A percentile compares a stretch with the other conserved stretches of the same genome.
Evolutionary conservation across 495 filamentous ascomycete genomes (phyloP).

Genomic region (Neurospora sp.): DNA sequence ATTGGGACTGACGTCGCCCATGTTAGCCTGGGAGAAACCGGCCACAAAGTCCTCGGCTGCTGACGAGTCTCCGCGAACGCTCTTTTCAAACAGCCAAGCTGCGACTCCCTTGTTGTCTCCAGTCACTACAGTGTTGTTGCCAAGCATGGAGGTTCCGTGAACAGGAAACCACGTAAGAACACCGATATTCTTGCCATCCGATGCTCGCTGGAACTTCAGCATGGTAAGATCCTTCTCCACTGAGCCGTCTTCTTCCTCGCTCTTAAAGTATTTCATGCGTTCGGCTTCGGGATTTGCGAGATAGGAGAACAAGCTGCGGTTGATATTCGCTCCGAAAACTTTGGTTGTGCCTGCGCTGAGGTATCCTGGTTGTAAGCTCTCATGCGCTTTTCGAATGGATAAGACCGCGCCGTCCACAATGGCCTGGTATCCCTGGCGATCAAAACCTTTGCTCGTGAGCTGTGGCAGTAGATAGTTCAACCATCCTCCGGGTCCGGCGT

Average conservation of each 20-base stretch:
- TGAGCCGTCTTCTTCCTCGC: constrained; percentile 46
- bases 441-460: constrained; percentile 82
- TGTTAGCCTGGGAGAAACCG: constrained; percentile 89
- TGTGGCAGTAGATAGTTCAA: constrained; percentile 93
- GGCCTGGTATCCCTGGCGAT: constrained; percentile 79
- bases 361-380: constrained; percentile 57
- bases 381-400: constrained; percentile 76
- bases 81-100: constrained; percentile 74
- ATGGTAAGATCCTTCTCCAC: constrained; percentile 85
- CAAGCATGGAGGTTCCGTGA: constrained; percentile 84
- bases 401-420: constrained; percentile 79
- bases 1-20: constrained; percentile 89
- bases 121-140: constrained; percentile 85
- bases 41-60: constrained; percentile 71
- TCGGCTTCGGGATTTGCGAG: constrained; percentile 80
- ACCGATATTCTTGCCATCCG: constrained; percentile 64
- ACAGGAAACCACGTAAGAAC: constrained; percentile 89
- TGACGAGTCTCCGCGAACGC: constrained; percentile 36
- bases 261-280: constrained; percentile 56
- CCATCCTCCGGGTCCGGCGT: constrained; percentile 89
- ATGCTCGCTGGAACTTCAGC: constrained; percentile 64
- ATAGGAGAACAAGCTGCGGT: constrained; percentile 84
- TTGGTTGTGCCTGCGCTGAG: constrained; percentile 67
- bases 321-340: constrained; percentile 75
- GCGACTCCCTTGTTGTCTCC: constrained; percentile 97